Base-by-base conservation (phyloP, 306 rosid genomes). In the Cotoneaster glaucophyllus region DNA sequence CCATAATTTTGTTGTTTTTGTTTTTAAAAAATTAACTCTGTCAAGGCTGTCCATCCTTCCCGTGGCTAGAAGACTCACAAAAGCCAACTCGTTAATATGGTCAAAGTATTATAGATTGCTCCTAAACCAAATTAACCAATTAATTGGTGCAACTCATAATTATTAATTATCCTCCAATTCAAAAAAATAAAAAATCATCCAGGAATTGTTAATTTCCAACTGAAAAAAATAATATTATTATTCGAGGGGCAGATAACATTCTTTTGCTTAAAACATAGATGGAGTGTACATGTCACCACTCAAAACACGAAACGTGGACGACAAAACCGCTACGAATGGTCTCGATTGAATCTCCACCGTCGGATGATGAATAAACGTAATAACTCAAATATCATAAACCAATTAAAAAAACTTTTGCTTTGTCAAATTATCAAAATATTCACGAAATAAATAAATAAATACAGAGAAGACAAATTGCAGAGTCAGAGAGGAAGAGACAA, bases 1-100 rank as follows among this genome's bases (percentile, higher is more conserved):
- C 18, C 53, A 45, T 1, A 45, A 14, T 13, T 45, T 44, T 44
- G 11, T n/a, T 52, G 22, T 52, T 10, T 7, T 37, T 37, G 41
- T 6, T 37, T 37, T 37, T 1, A 7, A 37, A 37, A 37, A 37
- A 37, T 34, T 32, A 32, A 32, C 39, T 34, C 9, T 6, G 39
- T 37, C 41, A 37, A 1, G 41, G 0, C 0, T 1, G 2, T 37
- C 10, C 0, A 37, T 0, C 2, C 2, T 37, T 37, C 2, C 0
- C 0, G 9, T 37, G 0, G 41, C 41, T 0, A 10, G 9, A 37
- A 37, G 2, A 37, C 10, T 7, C 6, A 37, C 41, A 37, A 37
- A 37, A 7, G 41, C 73, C 73, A 45, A 69, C 59, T 69, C 59
- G 18, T 69, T 69, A 39, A 1, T 19, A 53, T 26, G 71, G 24